Evolutionary conservation across 805 yeast genomes (phyloP).

Genomic region (Grigorovia yakushimaensis): DNA sequence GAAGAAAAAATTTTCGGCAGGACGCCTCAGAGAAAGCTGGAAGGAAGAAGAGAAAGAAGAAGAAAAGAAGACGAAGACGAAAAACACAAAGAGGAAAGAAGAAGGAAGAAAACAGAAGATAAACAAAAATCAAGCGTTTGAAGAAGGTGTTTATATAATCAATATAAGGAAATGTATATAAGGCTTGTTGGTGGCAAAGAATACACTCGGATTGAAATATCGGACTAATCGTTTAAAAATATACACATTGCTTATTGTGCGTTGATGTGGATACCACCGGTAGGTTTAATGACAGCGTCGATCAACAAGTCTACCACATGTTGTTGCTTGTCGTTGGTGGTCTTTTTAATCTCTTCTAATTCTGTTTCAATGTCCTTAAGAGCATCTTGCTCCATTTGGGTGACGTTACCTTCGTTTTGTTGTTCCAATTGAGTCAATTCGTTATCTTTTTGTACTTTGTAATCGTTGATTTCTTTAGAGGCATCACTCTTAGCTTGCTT

Average conservation of each 20-base stretch:
- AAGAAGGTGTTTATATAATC: too few species aligned
- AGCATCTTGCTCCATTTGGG: conserved; percentile 55
- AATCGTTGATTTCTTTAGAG: conserved; percentile 73
- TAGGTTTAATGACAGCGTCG: conserved; percentile 70
- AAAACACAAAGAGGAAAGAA: too few species aligned
- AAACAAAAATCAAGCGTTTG: too few species aligned
- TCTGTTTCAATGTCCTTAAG: conserved; percentile 63
- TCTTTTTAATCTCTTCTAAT: conserved; percentile 54
- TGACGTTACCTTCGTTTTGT: conserved; percentile 55
- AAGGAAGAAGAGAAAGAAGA: too few species aligned
- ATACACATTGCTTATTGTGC: conserved; percentile 29
- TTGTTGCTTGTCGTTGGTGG: conserved; percentile 51
- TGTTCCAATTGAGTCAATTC: conserved; percentile 68
- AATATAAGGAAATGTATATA: too few species aligned
- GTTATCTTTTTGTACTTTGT: conserved; percentile 72
- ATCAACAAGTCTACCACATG: conserved; percentile 68
- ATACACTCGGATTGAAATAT: too few species aligned
- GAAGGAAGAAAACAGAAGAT: too few species aligned
- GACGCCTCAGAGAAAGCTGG: too few species aligned
- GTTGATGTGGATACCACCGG: conserved; percentile 75
- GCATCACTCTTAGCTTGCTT: conserved; percentile 96
- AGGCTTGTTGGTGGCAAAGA: too few species aligned
- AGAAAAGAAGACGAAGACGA: too few species aligned
- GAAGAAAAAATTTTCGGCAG: too few species aligned
- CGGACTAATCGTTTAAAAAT: conserved; percentile 9